Evolutionary conservation across 164 flowering plant species (phyloP), one percentile per base, ranked within the genome.

Genomic region (Litsea cubeba): DNA sequence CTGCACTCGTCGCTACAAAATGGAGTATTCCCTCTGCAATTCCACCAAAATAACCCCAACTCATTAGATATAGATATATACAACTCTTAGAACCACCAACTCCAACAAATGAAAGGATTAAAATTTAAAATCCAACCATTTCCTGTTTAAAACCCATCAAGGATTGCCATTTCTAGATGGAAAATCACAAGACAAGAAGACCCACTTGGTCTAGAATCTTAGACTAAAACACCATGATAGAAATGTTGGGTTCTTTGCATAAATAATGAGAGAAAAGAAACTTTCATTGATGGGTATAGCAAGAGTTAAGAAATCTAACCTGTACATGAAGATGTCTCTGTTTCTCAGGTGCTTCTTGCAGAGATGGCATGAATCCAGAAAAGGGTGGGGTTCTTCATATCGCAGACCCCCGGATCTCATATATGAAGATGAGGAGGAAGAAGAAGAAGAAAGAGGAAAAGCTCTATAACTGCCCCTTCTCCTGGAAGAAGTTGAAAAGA

Each of bases 1-100:
- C 98, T 87, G 81, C 98, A 93, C 84, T 88, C 97, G 77, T 89
- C 95, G 74, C 94, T 93, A 62, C 98, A 93, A 78, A 93, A 93
- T 28, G 98, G 95, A 0, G 90, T 89, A 72, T 93, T 89, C 46
- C 98, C 98, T 84, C 97, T 93, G 93, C 79, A 80, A 24, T 64
- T 64, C 25, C 24, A 63, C 66, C 65, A 26, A 65, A 30, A 65
- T 54, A 54, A 54, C n/a, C 60, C 60, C 46, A 7, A 40, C 46
- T 40, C 46, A 40, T 40, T 1, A 40, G 46, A 40, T 40, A 40
- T 40, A 8, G 46, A 40, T 40, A 35, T 5, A 54, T 54, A 3
- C 2, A 12, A 54, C n/a, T 54, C 5, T 54, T 15, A 54, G 60
- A 54, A 54, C 46, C 46, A 40, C 46, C 46, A 20, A 54, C 17